Evolutionary conservation across 805 yeast species (phyloP).

Genomic region (Candida boidinii): DNA sequence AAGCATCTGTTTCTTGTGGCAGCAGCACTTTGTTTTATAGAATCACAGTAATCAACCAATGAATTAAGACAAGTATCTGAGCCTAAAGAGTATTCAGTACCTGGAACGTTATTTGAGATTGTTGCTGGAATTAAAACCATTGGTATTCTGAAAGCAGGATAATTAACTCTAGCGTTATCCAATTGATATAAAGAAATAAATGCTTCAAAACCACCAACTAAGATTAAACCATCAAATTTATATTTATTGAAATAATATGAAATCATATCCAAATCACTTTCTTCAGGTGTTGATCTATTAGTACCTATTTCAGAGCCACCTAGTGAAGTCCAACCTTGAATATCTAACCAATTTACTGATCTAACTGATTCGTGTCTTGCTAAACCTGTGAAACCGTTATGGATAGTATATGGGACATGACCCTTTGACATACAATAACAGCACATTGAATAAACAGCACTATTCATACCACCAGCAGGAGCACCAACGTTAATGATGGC

Average conservation of each 20-base stretch:
- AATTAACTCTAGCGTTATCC: slow-evolving; percentile 62
- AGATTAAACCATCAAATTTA: slow-evolving; percentile 77
- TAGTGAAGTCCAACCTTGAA: slow-evolving; percentile 76
- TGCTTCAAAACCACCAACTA: slow-evolving; percentile 98
- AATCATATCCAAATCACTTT: slow-evolving; percentile 75
- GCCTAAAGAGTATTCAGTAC: slow-evolving; percentile 93
- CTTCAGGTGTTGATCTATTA: slow-evolving; percentile 76
- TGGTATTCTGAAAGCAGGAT: slow-evolving; percentile 92
- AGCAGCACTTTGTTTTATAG: slow-evolving; percentile 89
- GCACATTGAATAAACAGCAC: slow-evolving; percentile 87
- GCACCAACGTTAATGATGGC: slow-evolving; percentile 94
- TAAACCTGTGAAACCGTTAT: slow-evolving; percentile 90
- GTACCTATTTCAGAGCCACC: slow-evolving; percentile 99
- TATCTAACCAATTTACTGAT: slow-evolving; percentile 72
- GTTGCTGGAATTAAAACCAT: slow-evolving; percentile 93
- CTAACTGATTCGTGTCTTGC: slow-evolving; percentile 80
- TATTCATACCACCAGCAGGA: slow-evolving; percentile 93
- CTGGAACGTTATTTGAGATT: slow-evolving; percentile 97
- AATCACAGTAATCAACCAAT: slow-evolving; percentile 88
- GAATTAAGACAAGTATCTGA: slow-evolving; percentile 93
- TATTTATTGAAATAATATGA: slow-evolving; percentile 91
- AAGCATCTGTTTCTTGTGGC: slow-evolving; percentile 91
- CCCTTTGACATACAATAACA: slow-evolving; percentile 84
- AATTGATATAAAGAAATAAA: slow-evolving; percentile 76
- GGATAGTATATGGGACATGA: slow-evolving; percentile 82